These are phyloP conservation scores for Cenococcum geophilum DNA, from an alignment of 495 filamentous ascomycete genomes.

Conservation along the genomic window DNA sequence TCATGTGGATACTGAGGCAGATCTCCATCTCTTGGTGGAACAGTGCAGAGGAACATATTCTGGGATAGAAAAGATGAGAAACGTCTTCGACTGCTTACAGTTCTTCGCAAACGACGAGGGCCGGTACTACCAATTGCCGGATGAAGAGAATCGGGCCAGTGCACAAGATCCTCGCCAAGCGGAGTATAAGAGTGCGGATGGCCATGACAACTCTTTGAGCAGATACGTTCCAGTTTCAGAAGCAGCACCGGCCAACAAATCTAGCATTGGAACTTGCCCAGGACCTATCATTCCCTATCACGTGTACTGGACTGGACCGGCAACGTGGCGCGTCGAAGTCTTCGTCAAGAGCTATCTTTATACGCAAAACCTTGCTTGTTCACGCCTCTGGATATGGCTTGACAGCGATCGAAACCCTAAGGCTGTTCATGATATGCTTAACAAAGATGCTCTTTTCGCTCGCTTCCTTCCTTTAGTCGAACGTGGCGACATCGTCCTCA, in stretches of 20 bases:
- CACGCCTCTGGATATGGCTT: conserved; percentile 49
- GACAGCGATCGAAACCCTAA: conserved; percentile 46
- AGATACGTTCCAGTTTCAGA: conserved; percentile 34
- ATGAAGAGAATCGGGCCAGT: conserved; percentile 36
- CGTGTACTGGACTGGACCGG: conserved; percentile 53
- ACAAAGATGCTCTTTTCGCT: conserved; percentile 46
- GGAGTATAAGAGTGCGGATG: conserved; percentile 42
- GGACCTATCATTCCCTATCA: conserved; percentile 53
- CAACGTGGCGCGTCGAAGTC: conserved; percentile 53
- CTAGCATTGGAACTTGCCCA: conserved; percentile 44
- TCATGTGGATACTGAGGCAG: conserved; percentile 47
- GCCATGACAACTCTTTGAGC: conserved; percentile 38
- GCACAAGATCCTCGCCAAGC: conserved; percentile 40
- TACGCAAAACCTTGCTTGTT: conserved; percentile 53
- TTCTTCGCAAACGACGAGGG: conserved; percentile 45
- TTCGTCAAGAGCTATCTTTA: conserved; percentile 54
- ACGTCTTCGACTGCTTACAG: conserved; percentile 49
- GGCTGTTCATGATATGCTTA: conserved; percentile 47
- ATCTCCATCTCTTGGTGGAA: conserved; percentile 47
- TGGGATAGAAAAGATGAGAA: conserved; percentile 49
- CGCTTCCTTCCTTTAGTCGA: conserved; percentile 50
- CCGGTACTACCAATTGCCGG: conserved; percentile 46
- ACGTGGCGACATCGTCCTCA: conserved; percentile 48
- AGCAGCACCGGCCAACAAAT: conserved; percentile 32
- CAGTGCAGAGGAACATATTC: conserved; percentile 46